Evolutionary conservation across 208 protist genomes (phyloP), one percentile per base, ranked within the genome.

Genomic region (Trypanosoma cruzi): DNA sequence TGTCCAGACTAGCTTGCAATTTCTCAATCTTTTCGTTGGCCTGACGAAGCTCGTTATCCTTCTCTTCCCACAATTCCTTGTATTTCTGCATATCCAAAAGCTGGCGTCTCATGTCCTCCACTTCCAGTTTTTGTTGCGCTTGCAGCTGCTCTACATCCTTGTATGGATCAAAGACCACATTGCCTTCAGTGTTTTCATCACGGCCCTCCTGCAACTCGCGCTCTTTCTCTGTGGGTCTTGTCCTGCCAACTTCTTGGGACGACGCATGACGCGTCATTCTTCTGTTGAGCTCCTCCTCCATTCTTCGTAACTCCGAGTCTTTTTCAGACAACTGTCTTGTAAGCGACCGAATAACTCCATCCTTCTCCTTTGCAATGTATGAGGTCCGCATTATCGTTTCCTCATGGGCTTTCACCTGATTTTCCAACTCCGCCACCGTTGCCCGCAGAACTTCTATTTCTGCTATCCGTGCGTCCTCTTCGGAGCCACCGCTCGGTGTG

Each of bases 11-110:
- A 29, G 42, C 61, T 24, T 75, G 69, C 36, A 75, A 26, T 20
- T 67, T 52, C 16, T 67, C 61, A 48, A 75, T 68, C 37, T 68
- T 50, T 53, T 75, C 61, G 22, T 63, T 5, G 11, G 69, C 69
- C 5, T 68, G 50, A 63, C 61, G 34, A 32, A 75, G 42, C 18
- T 60, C 59, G 16, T 75, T 53, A 46, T 63, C 61, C 61, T 75
- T 68, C 46, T 60, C 10, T 40, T 29, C 24, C 44, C 55, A n/a
- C n/a, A n/a, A n/a, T n/a, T n/a, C n/a, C n/a, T n/a, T n/a, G n/a
- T n/a, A n/a, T n/a, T n/a, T n/a, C n/a, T n/a, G n/a, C n/a, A n/a
- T n/a, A n/a, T n/a, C 69, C 18, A 61, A 28, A 2, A 68, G 53
- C 37, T 68, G 22, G 36, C 54, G 20, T 59, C 26, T 48, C 29